phyloP scores from a whole-genome alignment of 768 basidiomycete species.

The Rhodosporidiobolus sp. region DNA sequence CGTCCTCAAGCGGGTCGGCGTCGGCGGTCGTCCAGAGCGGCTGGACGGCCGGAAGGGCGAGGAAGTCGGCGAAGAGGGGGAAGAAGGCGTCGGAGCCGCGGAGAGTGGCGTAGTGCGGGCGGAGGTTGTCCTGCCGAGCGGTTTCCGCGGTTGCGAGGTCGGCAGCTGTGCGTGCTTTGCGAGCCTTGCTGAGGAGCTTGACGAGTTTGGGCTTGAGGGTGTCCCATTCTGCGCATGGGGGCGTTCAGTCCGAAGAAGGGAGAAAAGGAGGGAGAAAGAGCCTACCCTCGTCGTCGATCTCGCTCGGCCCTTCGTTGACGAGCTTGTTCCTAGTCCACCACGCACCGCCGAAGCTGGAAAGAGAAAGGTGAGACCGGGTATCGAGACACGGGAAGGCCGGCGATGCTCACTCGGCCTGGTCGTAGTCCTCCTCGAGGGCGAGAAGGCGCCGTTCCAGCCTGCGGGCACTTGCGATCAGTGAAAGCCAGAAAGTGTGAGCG shows the following conservation, averaged over 20 bases:
- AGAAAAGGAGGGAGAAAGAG: background rate
- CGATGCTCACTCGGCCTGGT: background rate
- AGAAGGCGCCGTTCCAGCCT: background rate
- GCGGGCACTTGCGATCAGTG: background rate
- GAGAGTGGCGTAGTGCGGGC: background rate
- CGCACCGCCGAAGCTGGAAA: background rate
- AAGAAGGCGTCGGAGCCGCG: background rate
- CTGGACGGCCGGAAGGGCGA: background rate
- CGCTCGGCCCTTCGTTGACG: background rate
- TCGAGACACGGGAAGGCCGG: background rate
- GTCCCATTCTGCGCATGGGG: background rate
- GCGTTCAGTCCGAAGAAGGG: background rate
- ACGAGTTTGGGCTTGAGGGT: background rate
- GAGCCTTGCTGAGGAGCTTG: background rate
- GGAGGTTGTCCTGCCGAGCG: background rate
- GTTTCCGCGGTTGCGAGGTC: rapidly evolving
- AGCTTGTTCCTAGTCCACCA: background rate
- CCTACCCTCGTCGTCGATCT: conserved; percentile 7
- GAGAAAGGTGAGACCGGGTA: background rate
- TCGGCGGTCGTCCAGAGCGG: background rate
- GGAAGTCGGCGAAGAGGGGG: conserved; percentile 19
- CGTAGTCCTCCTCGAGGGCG: background rate
- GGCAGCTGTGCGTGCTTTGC: background rate
- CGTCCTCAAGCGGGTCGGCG: background rate
- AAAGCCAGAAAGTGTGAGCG: background rate